Conservation (phyloP, 2,329 filamentous ascomycete species). For the Calonectria multiphialidica region DNA sequence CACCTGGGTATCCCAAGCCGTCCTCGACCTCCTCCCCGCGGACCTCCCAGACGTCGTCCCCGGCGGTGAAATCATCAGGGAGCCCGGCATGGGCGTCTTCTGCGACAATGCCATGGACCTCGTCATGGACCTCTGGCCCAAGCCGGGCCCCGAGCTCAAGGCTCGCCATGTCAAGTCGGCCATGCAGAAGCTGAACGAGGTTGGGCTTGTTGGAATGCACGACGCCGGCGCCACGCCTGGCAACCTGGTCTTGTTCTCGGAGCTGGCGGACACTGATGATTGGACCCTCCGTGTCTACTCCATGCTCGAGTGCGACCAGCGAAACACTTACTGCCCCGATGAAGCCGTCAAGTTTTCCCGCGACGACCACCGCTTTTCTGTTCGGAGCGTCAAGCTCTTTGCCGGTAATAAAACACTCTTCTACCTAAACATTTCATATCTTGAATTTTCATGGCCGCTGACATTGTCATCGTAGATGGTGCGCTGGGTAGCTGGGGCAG, state of each 20-base stretch:
- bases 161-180: slow-evolving; percentile 68
- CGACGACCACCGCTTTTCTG: slow-evolving; percentile 63
- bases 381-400: slow-evolving; percentile 77
- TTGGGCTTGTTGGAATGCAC: slow-evolving; percentile 77
- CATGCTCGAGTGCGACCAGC: slow-evolving; percentile 75
- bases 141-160: slow-evolving; percentile 65
- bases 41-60: slow-evolving; percentile 65
- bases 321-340: slow-evolving; percentile 73
- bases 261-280: slow-evolving; percentile 60
- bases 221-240: slow-evolving; percentile 73
- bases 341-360: slow-evolving; percentile 58
- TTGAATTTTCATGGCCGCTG: neutral
- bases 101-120: slow-evolving; percentile 81
- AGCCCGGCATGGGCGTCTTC: slow-evolving; percentile 75
- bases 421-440: neutral
- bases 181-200: slow-evolving; percentile 71
- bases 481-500: slow-evolving; percentile 79
- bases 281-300: slow-evolving; percentile 75
- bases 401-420: slow-evolving; percentile 61
- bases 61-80: slow-evolving; percentile 72
- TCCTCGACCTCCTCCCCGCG: slow-evolving; percentile 70
- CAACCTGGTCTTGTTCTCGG: slow-evolving; percentile 66
- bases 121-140: slow-evolving; percentile 68
- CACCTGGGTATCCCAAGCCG: slow-evolving; percentile 74
- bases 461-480: slow-evolving; percentile 62